Evolutionary conservation across 805 yeast genomes (phyloP).

Genomic region (Ogataea dorogensis): DNA sequence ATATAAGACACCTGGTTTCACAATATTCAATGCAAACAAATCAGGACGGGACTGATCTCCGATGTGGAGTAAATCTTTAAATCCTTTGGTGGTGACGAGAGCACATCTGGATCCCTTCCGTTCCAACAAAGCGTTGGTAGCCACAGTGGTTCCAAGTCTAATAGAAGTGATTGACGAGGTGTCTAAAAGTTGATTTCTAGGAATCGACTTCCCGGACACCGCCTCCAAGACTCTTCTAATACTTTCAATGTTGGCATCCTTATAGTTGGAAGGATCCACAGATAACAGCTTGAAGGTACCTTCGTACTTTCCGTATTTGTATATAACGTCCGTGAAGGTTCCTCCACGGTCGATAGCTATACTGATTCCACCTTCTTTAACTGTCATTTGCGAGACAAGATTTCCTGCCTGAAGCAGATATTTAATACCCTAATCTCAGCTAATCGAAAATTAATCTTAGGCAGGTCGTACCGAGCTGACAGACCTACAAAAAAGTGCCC

Average conservation of each 20-base stretch:
- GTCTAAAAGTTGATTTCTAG: conserved; percentile 20
- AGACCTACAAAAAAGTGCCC: too few species aligned
- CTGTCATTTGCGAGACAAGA: too few species aligned
- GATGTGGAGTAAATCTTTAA: conserved; percentile 32
- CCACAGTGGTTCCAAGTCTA: conserved; percentile 31
- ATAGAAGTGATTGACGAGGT: conserved; percentile 22
- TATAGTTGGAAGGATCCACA: conserved; percentile 28
- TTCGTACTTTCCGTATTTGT: conserved; percentile 9
- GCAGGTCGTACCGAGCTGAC: too few species aligned
- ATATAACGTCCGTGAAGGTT: conserved; percentile 30
- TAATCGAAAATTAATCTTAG: too few species aligned
- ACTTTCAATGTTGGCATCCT: conserved; percentile 30
- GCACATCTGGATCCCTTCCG: conserved; percentile 25
- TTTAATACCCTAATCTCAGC: too few species aligned
- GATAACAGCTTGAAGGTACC: conserved; percentile 12
- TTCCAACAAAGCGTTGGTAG: conserved; percentile 28
- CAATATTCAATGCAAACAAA: conserved; percentile 22
- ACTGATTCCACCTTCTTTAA: conserved; percentile 6
- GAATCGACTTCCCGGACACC: conserved; percentile 17
- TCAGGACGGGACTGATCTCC: conserved; percentile 35
- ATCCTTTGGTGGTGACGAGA: conserved; percentile 31
- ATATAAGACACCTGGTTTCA: conserved; percentile 23
- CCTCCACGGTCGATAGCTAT: conserved; percentile 36
- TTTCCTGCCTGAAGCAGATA: too few species aligned
- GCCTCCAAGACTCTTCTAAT: conserved; percentile 25